phyloP scores from a whole-genome alignment of 2,329 filamentous ascomycete species.

The Colletotrichum tamarilloi region DNA sequence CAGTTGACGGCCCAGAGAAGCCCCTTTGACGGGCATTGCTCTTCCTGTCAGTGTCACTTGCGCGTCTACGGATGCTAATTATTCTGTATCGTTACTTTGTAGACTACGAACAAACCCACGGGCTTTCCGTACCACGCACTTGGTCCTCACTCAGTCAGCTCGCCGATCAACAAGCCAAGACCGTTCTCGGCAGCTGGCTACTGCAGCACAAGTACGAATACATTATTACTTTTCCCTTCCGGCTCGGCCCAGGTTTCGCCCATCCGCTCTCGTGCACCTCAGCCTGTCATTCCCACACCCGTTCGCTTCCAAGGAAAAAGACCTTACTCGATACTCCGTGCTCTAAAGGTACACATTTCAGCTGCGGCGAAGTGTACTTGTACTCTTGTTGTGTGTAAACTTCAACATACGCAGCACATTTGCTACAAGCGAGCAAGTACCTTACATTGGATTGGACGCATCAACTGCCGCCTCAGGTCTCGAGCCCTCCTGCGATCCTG shows the following conservation, averaged over 20 bases:
- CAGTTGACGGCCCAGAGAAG: neutral
- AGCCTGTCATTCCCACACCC: neutral
- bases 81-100: neutral
- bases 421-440: neutral
- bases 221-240: neutral
- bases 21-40: neutral
- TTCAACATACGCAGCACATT: neutral
- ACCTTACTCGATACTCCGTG: neutral
- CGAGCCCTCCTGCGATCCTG: slow-evolving; percentile 24
- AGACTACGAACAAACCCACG: too few relatives aligned
- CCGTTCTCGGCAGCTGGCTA: slow-evolving; percentile 6
- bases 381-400: neutral
- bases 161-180: slow-evolving; percentile 24
- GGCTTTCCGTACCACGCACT: neutral
- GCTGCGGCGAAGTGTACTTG: neutral
- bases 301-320: neutral
- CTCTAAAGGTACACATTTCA: neutral
- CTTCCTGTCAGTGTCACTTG: slow-evolving; percentile 1
- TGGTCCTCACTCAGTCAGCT: neutral
- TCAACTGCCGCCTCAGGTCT: slow-evolving; percentile 23
- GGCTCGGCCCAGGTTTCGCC: slow-evolving; percentile 5
- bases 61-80: neutral
- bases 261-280: neutral
- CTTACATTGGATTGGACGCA: neutral
- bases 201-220: neutral